phyloP scores from a whole-genome alignment of 192 early-diverging fungal species.

The Backusella circina region DNA sequence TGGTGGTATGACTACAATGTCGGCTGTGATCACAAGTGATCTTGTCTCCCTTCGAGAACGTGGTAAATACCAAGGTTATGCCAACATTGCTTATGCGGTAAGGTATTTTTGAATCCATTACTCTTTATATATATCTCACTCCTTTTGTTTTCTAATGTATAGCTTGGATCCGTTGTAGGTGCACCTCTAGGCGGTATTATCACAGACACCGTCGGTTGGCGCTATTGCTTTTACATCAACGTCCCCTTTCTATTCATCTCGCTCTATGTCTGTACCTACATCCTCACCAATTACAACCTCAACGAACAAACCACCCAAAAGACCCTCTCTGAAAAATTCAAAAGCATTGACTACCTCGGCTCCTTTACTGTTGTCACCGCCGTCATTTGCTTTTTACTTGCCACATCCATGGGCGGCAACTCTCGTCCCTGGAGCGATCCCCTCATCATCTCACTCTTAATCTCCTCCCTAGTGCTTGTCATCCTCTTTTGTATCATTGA shows the following conservation, averaged over 20 bases:
- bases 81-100: constrained; percentile 28
- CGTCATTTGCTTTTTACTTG: constrained; percentile 43
- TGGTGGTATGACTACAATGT: constrained; percentile 52
- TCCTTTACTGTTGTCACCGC: constrained; percentile 35
- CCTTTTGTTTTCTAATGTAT: too few relatives aligned
- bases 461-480: constrained; percentile 20
- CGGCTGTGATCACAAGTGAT: constrained; percentile 73
- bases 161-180: constrained; percentile 55
- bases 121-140: not conserved
- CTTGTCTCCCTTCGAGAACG: constrained; percentile 67
- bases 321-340: constrained; percentile 36
- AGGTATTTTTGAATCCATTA: not conserved
- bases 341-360: constrained; percentile 49
- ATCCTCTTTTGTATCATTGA: constrained; percentile 49
- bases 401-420: constrained; percentile 54
- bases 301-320: not conserved
- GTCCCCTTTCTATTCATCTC: constrained; percentile 58
- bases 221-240: constrained; percentile 75
- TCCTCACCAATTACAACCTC: constrained; percentile 43
- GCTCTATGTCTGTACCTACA: constrained; percentile 32
- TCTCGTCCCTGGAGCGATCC: constrained; percentile 46
- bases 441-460: constrained; percentile 35
- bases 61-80: constrained; percentile 47
- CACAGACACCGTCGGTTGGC: constrained; percentile 49
- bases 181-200: constrained; percentile 65